Base-by-base conservation (phyloP, 345 rosid species). In the Citrus hindsii region DNA sequence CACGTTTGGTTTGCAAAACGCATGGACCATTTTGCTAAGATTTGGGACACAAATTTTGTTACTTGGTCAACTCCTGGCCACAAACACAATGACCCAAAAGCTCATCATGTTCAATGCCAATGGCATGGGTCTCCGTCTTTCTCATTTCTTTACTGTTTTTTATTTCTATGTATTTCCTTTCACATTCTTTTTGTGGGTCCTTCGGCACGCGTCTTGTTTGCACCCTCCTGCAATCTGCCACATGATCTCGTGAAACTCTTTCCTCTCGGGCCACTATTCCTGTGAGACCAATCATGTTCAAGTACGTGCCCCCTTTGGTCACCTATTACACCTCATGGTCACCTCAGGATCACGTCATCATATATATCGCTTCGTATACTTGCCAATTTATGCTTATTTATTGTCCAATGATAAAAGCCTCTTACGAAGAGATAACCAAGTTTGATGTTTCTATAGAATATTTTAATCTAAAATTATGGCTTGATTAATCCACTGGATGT, bases 321-420 rank as follows among this genome's bases (percentile, higher is more conserved):
- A n/a, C 24, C 69, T 69, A 55, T 9, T 7, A 13, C 74, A 73
- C 83, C 74, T 84, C 83, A 78, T 46, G 13, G 71, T 84, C 69
- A 59, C 75, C 51, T 82, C 84, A 84, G 53, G n/a, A 10, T 78
- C 72, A 76, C 84, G 63, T 86, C 84, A 79, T 27, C n/a, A 3
- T 9, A 9, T 40, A 4, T 59, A 71, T 73, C 2, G 25, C 7
- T 56, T n/a, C 24, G 38, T 10, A 22, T 21, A 30, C 35, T 63
- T 30, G 38, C 37, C 67, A 63, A 13, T 63, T 14, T 32, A 5
- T 18, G 32, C 35, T 8, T 32, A 32, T 33, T 7, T 35, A 65
- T 65, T 65, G 38, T 7, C n/a, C 68, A 32, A 6, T 32, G 12
- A 32, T 32, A 18, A 32, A 10, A 32, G 37, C 2, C 22, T 30